These are phyloP conservation scores for Cordyceps fumosorosea DNA, from an alignment of 2,329 filamentous ascomycete species.

Conservation along the genomic window DNA sequence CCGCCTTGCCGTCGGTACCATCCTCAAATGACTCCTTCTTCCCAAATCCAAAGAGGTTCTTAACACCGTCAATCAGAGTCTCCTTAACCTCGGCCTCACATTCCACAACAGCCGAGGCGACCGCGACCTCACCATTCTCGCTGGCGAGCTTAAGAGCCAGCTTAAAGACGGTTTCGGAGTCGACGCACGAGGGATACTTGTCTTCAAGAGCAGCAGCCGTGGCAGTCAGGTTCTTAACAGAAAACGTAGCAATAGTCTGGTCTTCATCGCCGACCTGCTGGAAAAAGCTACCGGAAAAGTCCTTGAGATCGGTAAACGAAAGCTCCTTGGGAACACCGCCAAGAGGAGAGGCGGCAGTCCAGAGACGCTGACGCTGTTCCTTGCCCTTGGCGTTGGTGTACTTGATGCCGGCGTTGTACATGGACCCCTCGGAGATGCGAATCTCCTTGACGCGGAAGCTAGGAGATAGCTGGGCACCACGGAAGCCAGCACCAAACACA, in stretches of 20 bases:
- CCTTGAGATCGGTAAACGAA: conserved; percentile 72
- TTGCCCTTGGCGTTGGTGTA: conserved; percentile 66
- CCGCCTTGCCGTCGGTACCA: conserved; percentile 24
- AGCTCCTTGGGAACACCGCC: conserved; percentile 76
- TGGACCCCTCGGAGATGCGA: conserved; percentile 66
- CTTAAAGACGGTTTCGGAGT: conserved; percentile 72
- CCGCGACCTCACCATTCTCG: conserved; percentile 72
- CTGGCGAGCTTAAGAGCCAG: conserved; percentile 66
- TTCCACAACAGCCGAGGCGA: conserved; percentile 69
- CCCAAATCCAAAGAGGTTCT: conserved; percentile 92
- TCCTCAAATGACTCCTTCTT: conserved; percentile 78
- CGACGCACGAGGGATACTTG: conserved; percentile 64
- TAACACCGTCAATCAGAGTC: conserved; percentile 84
- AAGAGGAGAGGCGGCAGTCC: conserved; percentile 68
- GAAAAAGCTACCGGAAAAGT: conserved; percentile 74
- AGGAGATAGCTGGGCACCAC: conserved; percentile 83
- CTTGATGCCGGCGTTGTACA: conserved; percentile 68
- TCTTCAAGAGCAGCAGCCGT: conserved; percentile 73
- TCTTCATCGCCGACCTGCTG: conserved; percentile 60
- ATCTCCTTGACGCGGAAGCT: conserved; percentile 99
- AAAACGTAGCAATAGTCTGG: conserved; percentile 57
- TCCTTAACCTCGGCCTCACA: conserved; percentile 80
- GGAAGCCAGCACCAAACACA: conserved; percentile 92
- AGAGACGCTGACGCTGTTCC: conserved; percentile 72
- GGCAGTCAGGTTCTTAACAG: conserved; percentile 79